These are phyloP conservation scores for Solanum sparsipilum DNA, from an alignment of 257 asterid species.

Conservation along the genomic window DNA sequence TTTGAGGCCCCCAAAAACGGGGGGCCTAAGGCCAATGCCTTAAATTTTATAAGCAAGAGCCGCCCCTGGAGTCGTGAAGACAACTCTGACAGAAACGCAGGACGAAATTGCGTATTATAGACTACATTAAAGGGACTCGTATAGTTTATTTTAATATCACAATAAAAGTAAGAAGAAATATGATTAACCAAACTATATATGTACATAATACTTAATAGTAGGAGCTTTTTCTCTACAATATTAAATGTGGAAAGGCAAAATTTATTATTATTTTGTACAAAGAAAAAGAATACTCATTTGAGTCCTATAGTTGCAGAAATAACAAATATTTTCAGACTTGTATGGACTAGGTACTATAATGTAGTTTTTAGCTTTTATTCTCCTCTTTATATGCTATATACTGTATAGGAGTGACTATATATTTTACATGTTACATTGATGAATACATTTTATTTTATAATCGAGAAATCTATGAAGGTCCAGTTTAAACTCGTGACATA, in stretches of 20 bases:
- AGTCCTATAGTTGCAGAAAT: not conserved
- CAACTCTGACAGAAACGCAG: accelerated
- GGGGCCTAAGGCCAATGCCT: too few species aligned
- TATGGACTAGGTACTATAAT: not conserved
- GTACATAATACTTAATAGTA: not conserved
- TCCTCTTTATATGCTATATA: not conserved
- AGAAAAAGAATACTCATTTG: not conserved
- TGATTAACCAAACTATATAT: too few species aligned
- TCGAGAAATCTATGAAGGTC: too few species aligned
- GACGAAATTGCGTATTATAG: accelerated
- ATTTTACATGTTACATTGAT: not conserved
- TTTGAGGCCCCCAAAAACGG: too few species aligned
- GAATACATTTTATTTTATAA: too few species aligned
- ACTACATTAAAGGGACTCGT: not conserved
- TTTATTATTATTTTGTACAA: not conserved
- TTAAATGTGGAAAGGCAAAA: not conserved
- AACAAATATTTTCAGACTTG: not conserved
- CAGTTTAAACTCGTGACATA: not conserved
- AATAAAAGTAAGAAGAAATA: not conserved
- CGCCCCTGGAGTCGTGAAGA: too few species aligned
- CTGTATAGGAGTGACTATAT: not conserved
- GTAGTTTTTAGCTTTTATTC: not conserved
- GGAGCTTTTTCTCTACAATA: not conserved
- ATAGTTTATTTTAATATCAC: not conserved
- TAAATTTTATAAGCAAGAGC: too few species aligned